Base-by-base conservation (phyloP, 331 rosid species). In the Erythrophleum ivorense region DNA sequence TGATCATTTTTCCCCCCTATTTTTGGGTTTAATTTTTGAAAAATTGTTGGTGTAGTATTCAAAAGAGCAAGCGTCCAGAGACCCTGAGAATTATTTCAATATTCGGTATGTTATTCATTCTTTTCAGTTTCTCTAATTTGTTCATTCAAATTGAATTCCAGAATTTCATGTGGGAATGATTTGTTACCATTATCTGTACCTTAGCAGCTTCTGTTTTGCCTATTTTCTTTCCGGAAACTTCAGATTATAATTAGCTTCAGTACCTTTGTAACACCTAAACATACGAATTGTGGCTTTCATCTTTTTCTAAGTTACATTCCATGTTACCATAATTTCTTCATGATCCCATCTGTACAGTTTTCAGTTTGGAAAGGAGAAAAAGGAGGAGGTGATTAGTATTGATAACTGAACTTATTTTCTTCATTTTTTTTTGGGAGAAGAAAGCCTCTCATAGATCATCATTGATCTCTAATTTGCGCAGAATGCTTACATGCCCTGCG, bases 21-120 rank as follows among this genome's bases (percentile, higher is more conserved):
- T 63, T 11, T 29, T 24, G 45, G 50, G 48, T 53, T 64, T 34
- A 1, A 15, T 50, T 60, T 34, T 68, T 54, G 4, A 9, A 10
- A 60, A 59, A 43, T 24, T 55, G 4, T 52, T 21, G 16, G 14
- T 86, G 74, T 60, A 86, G 97, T 88, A 87, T 81, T 96, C 99
- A 1, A 92, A 84, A 84, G 99, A 92, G 53, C 99, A 96, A 81
- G 99, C 99, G n/a, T 88, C 92, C 9, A 86, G 97, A 83, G 97
- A 92, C 87, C 98, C 99, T 45, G 99, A 94, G 46, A 88, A 91
- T 66, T 94, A 91, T 93, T 96, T 96, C 89, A 94, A 96, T 78
- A 90, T 96, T 84, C 91, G 99, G 99, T 92, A 66, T 21, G 79
- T 48, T 66, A 10, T 18, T 50, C 53, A 4, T 31, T 31, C 49